Conservation (phyloP, 495 filamentous ascomycete species). For the Aspergillus diversus region DNA sequence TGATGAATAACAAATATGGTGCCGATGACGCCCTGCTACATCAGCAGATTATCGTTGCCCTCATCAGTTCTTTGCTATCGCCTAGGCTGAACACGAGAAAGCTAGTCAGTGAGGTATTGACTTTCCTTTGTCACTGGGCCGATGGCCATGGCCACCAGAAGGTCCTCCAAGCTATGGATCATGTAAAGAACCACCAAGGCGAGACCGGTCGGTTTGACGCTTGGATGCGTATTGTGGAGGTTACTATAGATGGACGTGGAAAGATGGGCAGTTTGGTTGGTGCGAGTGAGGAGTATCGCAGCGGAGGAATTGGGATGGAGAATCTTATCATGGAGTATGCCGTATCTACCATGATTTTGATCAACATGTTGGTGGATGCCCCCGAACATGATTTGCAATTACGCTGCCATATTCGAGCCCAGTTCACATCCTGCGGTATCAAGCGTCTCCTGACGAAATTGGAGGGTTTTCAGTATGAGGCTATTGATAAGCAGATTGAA, state of each 20-base stretch:
- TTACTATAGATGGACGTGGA: conserved; percentile 93
- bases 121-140: conserved; percentile 96
- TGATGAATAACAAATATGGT: conserved; percentile 99
- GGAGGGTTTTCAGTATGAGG: conserved; percentile 97
- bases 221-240: conserved; percentile 98
- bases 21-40: conserved; percentile 95
- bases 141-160: conserved; percentile 93
- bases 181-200: conserved; percentile 83
- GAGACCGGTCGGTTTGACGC: conserved; percentile 97
- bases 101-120: conserved; percentile 93
- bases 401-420: conserved; percentile 90
- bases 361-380: conserved; percentile 96
- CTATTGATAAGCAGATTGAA: conserved; percentile 98
- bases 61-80: conserved; percentile 85
- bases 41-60: conserved; percentile 83
- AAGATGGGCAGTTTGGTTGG: conserved; percentile 99
- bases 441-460: conserved; percentile 94
- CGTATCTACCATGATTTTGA: conserved; percentile 88
- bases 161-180: conserved; percentile 90
- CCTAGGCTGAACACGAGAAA: conserved; percentile 91
- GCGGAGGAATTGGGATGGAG: conserved; percentile 98
- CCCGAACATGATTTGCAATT: conserved; percentile 86
- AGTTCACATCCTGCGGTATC: conserved; percentile 95
- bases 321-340: conserved; percentile 99
- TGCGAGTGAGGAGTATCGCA: conserved; percentile 94